A percentile compares a stretch with the other conserved stretches of the same genome.
Conservation (phyloP, 169 alveolate genomes). For the Plasmodium vivax region DNA sequence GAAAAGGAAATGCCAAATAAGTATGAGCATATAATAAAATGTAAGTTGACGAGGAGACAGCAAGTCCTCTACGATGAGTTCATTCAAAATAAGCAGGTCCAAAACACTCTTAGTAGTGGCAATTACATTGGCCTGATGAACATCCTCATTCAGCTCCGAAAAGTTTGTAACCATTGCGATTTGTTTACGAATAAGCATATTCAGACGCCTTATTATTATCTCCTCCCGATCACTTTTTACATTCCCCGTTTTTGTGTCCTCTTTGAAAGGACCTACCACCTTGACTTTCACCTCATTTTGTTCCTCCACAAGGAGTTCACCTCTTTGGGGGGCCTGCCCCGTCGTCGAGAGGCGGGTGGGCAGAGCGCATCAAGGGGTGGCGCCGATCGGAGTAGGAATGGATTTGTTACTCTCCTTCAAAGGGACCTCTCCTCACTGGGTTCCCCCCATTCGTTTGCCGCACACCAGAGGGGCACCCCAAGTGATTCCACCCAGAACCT, state of each 20-base stretch:
- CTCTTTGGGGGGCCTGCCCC: constrained; percentile 15
- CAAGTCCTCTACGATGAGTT: constrained; percentile 98
- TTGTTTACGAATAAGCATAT: constrained; percentile 95
- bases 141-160: constrained; percentile 95
- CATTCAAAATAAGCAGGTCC: constrained; percentile 84
- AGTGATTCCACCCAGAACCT: background rate
- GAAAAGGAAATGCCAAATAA: constrained; percentile 99
- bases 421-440: background rate
- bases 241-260: constrained; percentile 25
- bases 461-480: background rate
- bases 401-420: background rate
- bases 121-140: constrained; percentile 97
- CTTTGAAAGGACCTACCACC: constrained; percentile 20
- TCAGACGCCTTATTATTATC: constrained; percentile 89
- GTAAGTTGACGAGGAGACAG: constrained; percentile 93
- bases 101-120: constrained; percentile 84
- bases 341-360: background rate
- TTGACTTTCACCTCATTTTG: background rate
- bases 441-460: background rate
- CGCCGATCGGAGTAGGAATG: background rate
- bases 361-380: background rate
- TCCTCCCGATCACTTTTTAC: constrained; percentile 83
- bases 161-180: constrained; percentile 99
- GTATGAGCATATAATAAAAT: constrained; percentile 95
- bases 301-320: constrained; percentile 41